phyloP scores from a whole-genome alignment of 2,329 filamentous ascomycete genomes.

The Triangularia setosa region DNA sequence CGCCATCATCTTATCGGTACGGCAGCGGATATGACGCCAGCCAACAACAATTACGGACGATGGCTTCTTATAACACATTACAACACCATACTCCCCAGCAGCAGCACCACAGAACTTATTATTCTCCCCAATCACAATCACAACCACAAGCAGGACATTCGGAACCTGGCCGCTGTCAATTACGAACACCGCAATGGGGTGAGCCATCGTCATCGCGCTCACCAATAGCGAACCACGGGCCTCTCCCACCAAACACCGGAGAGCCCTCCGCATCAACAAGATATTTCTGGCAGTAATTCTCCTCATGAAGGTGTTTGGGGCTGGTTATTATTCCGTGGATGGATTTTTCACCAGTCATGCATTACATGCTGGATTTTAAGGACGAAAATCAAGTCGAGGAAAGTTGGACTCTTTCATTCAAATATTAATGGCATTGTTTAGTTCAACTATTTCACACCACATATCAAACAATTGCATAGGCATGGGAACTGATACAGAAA shows the following conservation, averaged over 20 bases:
- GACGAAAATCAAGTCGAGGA: background rate
- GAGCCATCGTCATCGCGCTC: background rate
- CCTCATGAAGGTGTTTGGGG: background rate
- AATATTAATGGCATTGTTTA: background rate
- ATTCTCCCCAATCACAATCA: background rate
- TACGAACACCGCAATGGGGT: background rate
- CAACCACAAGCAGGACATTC: background rate
- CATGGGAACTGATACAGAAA: background rate
- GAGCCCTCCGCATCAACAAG: conserved; percentile 13
- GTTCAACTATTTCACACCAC: background rate
- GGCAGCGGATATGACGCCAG: background rate
- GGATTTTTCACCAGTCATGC: background rate
- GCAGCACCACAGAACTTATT: conserved; percentile 9
- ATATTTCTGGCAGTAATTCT: conserved; percentile 23
- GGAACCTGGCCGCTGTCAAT: background rate
- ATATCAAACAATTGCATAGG: background rate
- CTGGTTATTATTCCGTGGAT: background rate
- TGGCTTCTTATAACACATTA: conserved; percentile 16
- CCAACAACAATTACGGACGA: conserved; percentile 13
- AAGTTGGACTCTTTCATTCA: background rate
- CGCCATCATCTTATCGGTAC: conserved; percentile 5
- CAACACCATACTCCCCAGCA: conserved; percentile 12
- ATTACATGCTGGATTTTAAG: background rate
- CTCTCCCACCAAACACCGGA: conserved; percentile 2
- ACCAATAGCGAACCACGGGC: background rate